Percentiles rank a stretch among this genome's conserved stretches.
Conservation (phyloP, 805 yeast species). For the Ogataea siamensis region DNA sequence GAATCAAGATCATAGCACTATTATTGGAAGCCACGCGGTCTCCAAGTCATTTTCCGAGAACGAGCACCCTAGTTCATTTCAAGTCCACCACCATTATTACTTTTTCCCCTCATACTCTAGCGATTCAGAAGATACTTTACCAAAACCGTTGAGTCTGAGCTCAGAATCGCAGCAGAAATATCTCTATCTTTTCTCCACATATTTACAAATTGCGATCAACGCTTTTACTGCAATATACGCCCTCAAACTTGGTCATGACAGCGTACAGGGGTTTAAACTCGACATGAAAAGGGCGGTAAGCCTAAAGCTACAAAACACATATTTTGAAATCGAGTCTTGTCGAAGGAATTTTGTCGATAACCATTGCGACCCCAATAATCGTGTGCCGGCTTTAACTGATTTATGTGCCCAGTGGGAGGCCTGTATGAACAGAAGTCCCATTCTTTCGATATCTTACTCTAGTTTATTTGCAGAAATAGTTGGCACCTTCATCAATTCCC, state of each 20-base stretch:
- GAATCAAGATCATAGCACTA: no score
- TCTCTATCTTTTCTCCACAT: slow-evolving; percentile 59
- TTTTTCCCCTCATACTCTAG: no score
- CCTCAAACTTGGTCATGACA: slow-evolving; percentile 41
- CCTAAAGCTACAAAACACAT: slow-evolving; percentile 43
- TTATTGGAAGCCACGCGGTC: no score
- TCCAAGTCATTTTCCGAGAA: no score
- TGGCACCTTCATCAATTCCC: slow-evolving; percentile 58
- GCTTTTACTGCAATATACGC: slow-evolving; percentile 44
- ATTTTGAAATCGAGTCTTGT: slow-evolving; percentile 55
- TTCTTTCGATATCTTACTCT: slow-evolving; percentile 48
- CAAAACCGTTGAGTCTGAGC: slow-evolving; percentile 56
- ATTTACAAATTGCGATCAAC: slow-evolving; percentile 57
- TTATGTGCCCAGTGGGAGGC: slow-evolving; percentile 61
- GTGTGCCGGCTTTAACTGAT: slow-evolving; percentile 57
- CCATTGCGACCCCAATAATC: slow-evolving; percentile 52
- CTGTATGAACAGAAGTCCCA: slow-evolving; percentile 62
- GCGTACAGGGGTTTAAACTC: slow-evolving; percentile 46
- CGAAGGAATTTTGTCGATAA: slow-evolving; percentile 50
- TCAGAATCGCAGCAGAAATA: slow-evolving; percentile 51
- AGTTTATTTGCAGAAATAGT: slow-evolving; percentile 59
- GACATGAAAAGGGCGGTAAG: slow-evolving; percentile 55
- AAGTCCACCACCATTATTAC: slow-evolving; percentile 16
- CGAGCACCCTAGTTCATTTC: background rate
- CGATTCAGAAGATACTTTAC: no score